Evolutionary conservation across 2,329 filamentous ascomycete species (phyloP), one percentile per base, ranked within the genome.

Genomic region (Calcarisporium arbuscula): DNA sequence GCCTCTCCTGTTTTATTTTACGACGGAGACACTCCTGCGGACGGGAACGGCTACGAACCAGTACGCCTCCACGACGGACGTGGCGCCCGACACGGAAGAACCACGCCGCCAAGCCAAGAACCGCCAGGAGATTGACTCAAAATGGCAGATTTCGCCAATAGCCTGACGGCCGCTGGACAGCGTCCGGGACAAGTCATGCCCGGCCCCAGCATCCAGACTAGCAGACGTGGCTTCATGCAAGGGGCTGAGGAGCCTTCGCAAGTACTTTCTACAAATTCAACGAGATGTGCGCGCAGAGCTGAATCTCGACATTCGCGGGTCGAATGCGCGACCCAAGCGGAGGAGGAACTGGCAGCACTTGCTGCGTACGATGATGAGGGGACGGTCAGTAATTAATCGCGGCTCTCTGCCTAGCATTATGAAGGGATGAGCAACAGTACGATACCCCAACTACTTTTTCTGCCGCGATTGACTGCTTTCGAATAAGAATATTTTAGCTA

Each of bases 81-180:
- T 67, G 19, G 67, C 68, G 4, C 78, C 74, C 0, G 74, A 78
- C 44, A 70, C 69, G 2, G 74, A 79, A 47, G 74, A 78, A 34
- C 51, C 52, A n/a, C 50, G 56, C 32, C 72, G 56, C 52, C 64
- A 44, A 54, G 65, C 60, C 51, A 71, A 54, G 52, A 74, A 67
- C 41, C 67, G 66, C 40, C 65, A 68, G 30, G 72, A 80, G 45
- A 89, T 94, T 53, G 85, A 95, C 57, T 98, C 63, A 95, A 95
- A 61, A 94, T 98, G 57, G 90, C 95, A 38, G 92, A 98, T 60
- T 98, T 98, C 64, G 92, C 92, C 44, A 98, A 98, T 57, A 95
- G 90, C 52, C 81, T 96, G 22, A 96, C 89, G 2, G n/a, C 85
- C 86, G 5, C 83, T 92, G 45, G 88, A 95, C 50, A 61, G 79